phyloP scores from a whole-genome alignment of 495 filamentous ascomycete genomes.

The Neohortaea acidophila region DNA sequence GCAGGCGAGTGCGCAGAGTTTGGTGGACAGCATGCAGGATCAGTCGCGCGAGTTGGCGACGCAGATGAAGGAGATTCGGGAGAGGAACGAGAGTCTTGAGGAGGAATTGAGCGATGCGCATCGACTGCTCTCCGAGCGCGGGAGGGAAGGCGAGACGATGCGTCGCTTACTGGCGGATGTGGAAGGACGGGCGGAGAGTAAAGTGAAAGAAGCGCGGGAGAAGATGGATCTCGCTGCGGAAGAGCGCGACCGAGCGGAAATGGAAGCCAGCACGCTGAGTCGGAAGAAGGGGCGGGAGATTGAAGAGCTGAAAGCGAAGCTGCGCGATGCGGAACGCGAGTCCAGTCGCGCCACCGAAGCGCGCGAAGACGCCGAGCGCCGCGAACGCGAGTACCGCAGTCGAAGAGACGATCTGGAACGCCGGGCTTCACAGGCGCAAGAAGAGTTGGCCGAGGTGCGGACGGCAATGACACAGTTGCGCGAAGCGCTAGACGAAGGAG shows the following conservation, averaged over 20 bases:
- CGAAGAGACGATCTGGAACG: constrained; percentile 61
- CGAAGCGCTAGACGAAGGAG: constrained; percentile 69
- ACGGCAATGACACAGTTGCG: constrained; percentile 64
- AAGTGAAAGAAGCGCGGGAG: constrained; percentile 75
- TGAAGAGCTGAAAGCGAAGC: constrained; percentile 65
- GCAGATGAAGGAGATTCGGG: constrained; percentile 81
- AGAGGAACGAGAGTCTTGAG: constrained; percentile 72
- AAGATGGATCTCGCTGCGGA: constrained; percentile 77
- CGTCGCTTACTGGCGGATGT: constrained; percentile 73
- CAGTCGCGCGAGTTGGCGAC: constrained; percentile 76
- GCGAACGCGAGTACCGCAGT: constrained; percentile 57
- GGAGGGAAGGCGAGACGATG: constrained; percentile 94
- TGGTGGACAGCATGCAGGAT: constrained; percentile 84
- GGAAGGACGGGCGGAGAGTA: constrained; percentile 62
- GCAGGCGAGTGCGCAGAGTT: constrained; percentile 64
- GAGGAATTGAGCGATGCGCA: constrained; percentile 86
- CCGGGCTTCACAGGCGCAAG: constrained; percentile 45
- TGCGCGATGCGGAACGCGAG: constrained; percentile 66
- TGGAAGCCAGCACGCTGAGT: constrained; percentile 65
- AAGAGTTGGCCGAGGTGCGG: constrained; percentile 60
- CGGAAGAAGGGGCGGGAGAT: constrained; percentile 65
- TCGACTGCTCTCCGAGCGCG: constrained; percentile 73
- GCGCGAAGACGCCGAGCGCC: constrained; percentile 50
- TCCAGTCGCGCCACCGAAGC: constrained; percentile 54
- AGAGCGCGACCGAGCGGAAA: constrained; percentile 83